phyloP scores from a whole-genome alignment of 805 yeast species.

The Kazachstania viticola region DNA sequence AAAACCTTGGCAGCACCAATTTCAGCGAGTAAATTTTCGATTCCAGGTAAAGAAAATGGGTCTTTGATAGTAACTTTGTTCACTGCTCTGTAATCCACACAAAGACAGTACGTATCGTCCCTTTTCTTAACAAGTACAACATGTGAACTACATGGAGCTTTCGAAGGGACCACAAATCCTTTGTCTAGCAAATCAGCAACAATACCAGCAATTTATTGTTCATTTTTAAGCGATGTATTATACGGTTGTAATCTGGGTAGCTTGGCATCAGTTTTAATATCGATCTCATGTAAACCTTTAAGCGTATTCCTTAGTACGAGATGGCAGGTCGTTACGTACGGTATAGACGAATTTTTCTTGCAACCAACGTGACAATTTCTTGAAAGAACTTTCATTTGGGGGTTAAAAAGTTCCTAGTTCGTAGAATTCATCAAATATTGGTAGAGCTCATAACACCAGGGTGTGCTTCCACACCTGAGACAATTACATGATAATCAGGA shows the following conservation, averaged over 20 bases:
- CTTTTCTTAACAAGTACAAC: constrained; percentile 8
- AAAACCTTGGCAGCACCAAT: neutral
- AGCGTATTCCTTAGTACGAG: too few relatives aligned
- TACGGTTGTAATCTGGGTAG: constrained; percentile 6
- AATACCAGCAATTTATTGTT: neutral
- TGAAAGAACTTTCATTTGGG: too few relatives aligned
- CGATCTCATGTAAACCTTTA: constrained; percentile 6
- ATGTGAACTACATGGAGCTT: constrained; percentile 8
- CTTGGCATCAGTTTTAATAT: constrained; percentile 2
- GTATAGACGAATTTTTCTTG: too few relatives aligned
- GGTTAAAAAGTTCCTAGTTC: too few relatives aligned
- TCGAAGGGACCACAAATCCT: constrained; percentile 5
- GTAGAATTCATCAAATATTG: too few relatives aligned
- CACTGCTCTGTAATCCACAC: constrained; percentile 6
- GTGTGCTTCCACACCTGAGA: too few relatives aligned
- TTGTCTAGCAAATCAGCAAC: constrained; percentile 5
- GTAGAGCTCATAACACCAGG: too few relatives aligned
- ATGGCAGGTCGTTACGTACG: too few relatives aligned
- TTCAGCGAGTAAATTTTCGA: constrained; percentile 1
- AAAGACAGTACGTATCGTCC: constrained; percentile 5
- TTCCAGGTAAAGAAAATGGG: constrained; percentile 4
- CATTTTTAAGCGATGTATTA: neutral
- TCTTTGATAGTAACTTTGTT: constrained; percentile 5
- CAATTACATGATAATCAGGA: too few relatives aligned
- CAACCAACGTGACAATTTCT: too few relatives aligned